Base-by-base conservation (phyloP, 345 rosid genomes). In the Turnera subulata region DNA sequence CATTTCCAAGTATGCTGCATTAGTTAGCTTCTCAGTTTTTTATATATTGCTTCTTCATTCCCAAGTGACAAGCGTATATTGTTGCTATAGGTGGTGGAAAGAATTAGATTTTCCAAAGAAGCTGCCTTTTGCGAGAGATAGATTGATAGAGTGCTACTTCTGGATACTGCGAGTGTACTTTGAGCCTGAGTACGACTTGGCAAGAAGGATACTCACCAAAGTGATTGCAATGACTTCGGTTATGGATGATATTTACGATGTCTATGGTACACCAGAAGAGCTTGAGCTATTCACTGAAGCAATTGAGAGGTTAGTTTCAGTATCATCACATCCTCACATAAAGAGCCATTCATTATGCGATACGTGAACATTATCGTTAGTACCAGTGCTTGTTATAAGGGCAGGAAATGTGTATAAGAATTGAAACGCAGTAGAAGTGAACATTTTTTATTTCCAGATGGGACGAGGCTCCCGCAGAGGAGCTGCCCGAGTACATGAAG, bases 51-150 rank as follows among this genome's bases (percentile, higher is more conserved):
- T n/a, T n/a, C n/a, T n/a, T n/a, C n/a, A n/a, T 10, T 40, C 2
- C 15, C 45, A 15, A 12, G 45, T 19, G 50, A 35, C 6, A 46
- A 12, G 5, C 13, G 1, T 23, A 4, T 15, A 8, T 53, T 15
- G 6, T 1, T 38, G 0, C 2, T 42, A 8, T 22, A 71, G 78
- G 62, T 74, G 72, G 74, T 69, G 66, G 71, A 65, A 48, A 53
- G 56, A 37, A 15, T 40, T 74, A 26, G 71, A 74, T 38, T 40
- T 65, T 24, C 1, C 32, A 0, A 65, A 8, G 1, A 69, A 69
- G 38, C 55, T 74, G n/a, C 65, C 74, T 0, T 68, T 54, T 61
- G 65, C 71, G 23, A 47, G 74, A 39, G 67, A 73, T 44, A 64
- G 71, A 25, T 2, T 68, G 1, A 57, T 56, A 0, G 78, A 73